A percentile compares a stretch with the other conserved stretches of the same genome.
Evolutionary conservation across 2,329 filamentous ascomycete species (phyloP).

Genomic region (Thelonectria discophora): DNA sequence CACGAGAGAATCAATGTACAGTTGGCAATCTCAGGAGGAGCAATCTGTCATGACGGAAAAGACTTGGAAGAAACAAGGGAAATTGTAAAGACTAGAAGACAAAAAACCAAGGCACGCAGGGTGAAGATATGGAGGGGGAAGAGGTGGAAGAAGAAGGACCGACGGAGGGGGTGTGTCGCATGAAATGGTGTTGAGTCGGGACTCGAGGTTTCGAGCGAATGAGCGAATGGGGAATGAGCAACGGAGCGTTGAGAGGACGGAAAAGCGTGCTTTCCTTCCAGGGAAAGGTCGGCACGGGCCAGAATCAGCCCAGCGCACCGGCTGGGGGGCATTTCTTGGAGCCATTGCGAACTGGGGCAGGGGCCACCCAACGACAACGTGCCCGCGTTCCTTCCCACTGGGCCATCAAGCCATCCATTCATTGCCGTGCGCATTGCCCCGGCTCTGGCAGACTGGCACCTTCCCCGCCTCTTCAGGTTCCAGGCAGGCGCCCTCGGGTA

Average conservation of each 20-base stretch:
- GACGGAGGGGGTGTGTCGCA: slow-evolving; percentile 16
- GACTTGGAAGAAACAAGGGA: background rate
- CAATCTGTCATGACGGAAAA: slow-evolving; percentile 8
- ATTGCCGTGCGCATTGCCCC: background rate
- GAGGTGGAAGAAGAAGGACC: slow-evolving; percentile 2
- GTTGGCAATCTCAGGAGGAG: slow-evolving; percentile 17
- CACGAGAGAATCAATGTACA: background rate
- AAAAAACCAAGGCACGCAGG: background rate
- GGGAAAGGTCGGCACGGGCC: slow-evolving; percentile 9
- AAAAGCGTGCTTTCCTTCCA: slow-evolving; percentile 13
- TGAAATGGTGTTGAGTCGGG: slow-evolving; percentile 22
- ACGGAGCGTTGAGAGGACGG: slow-evolving; percentile 20
- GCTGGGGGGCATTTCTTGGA: slow-evolving; percentile 1
- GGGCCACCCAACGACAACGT: slow-evolving; percentile 13
- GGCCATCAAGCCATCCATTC: no score
- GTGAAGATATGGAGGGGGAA: slow-evolving; percentile 2
- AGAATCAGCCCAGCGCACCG: slow-evolving; percentile 1
- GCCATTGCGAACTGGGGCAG: slow-evolving; percentile 17
- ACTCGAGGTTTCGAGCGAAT: slow-evolving; percentile 8
- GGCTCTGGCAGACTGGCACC: background rate
- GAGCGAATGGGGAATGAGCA: slow-evolving; percentile 14
- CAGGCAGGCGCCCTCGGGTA: no score
- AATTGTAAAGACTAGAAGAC: background rate
- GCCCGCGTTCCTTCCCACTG: slow-evolving; percentile 10
- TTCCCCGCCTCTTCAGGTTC: background rate